phyloP scores from a whole-genome alignment of 2,329 filamentous ascomycete genomes.

The Phoma sp. region DNA sequence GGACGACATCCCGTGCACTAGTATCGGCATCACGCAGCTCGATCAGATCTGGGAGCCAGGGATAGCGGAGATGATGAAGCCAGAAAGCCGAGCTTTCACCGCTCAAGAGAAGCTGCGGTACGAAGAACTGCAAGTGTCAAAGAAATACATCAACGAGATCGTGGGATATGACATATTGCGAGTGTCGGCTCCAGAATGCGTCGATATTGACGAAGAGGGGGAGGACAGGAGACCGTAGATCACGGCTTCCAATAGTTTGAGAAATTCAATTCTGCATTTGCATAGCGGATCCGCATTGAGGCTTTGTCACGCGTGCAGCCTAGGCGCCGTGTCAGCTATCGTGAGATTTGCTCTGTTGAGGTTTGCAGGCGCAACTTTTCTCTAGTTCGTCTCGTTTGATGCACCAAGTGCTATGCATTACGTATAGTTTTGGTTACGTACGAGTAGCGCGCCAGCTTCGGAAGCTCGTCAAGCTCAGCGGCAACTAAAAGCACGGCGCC shows the following conservation, averaged over 20 bases:
- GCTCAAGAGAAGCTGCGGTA: constrained; percentile 39
- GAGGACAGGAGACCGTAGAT: constrained; percentile 12
- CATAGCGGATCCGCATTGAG: background rate
- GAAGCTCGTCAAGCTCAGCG: constrained; percentile 21
- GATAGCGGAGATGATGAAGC: constrained; percentile 42
- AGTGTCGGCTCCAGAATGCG: constrained; percentile 26
- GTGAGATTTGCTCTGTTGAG: constrained; percentile 26
- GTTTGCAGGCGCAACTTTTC: constrained; percentile 11
- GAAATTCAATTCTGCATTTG: background rate
- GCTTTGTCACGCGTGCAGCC: constrained; percentile 13
- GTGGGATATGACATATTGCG: constrained; percentile 48
- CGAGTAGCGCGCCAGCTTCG: constrained; percentile 25
- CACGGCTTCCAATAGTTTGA: background rate
- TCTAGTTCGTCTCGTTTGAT: constrained; percentile 26
- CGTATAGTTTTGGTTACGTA: constrained; percentile 26
- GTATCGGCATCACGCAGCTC: constrained; percentile 46
- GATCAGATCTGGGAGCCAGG: constrained; percentile 47
- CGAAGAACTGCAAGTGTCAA: constrained; percentile 35
- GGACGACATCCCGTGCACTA: constrained; percentile 46
- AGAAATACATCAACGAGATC: constrained; percentile 46
- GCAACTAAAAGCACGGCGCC: constrained; percentile 20
- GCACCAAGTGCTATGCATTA: constrained; percentile 26
- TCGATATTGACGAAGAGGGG: constrained; percentile 25
- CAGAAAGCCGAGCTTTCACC: constrained; percentile 39
- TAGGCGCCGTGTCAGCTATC: constrained; percentile 22